phyloP scores from a whole-genome alignment of 495 filamentous ascomycete genomes.

The Penicillium riverlandense region DNA sequence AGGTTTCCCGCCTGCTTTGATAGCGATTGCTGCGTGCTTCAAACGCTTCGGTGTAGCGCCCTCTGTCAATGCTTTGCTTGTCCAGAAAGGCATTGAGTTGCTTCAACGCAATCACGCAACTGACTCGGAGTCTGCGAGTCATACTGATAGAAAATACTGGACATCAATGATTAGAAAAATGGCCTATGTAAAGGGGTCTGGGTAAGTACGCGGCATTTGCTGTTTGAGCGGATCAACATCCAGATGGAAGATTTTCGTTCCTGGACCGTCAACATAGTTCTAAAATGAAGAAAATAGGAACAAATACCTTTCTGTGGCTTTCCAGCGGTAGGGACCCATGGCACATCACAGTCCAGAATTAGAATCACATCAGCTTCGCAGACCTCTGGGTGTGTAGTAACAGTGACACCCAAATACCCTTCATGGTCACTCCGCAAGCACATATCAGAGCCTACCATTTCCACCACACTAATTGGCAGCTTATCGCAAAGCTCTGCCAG shows the following conservation, averaged over 20 bases:
- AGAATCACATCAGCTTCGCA: slow-evolving; percentile 67
- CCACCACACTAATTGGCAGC: slow-evolving; percentile 71
- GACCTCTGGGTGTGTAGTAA: slow-evolving; percentile 40
- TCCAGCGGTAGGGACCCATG: slow-evolving; percentile 56
- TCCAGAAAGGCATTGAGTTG: slow-evolving; percentile 14
- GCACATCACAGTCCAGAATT: slow-evolving; percentile 76
- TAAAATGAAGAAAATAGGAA: background rate
- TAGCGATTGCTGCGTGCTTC: slow-evolving; percentile 3
- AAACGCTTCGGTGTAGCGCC: slow-evolving; percentile 2
- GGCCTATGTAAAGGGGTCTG: background rate
- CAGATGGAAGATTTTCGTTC: slow-evolving; percentile 57
- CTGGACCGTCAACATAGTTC: slow-evolving; percentile 2
- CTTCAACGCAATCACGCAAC: slow-evolving; percentile 9
- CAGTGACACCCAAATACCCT: slow-evolving; percentile 61
- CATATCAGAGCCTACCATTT: slow-evolving; percentile 84
- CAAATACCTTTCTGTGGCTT: slow-evolving; percentile 39
- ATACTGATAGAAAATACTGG: slow-evolving; percentile 61
- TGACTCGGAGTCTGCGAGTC: slow-evolving; percentile 28
- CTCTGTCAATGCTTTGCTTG: slow-evolving; percentile 1
- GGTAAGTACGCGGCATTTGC: slow-evolving; percentile 53
- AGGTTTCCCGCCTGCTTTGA: slow-evolving; percentile 1
- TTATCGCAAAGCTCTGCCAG: slow-evolving; percentile 70
- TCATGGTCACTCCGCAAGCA: slow-evolving; percentile 74
- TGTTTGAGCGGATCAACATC: slow-evolving; percentile 79
- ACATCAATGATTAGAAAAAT: background rate